Percentiles rank a stretch among this genome's conserved stretches.
Conservation (phyloP, 495 filamentous ascomycete genomes). For the Lasiosphaeria hispida region DNA sequence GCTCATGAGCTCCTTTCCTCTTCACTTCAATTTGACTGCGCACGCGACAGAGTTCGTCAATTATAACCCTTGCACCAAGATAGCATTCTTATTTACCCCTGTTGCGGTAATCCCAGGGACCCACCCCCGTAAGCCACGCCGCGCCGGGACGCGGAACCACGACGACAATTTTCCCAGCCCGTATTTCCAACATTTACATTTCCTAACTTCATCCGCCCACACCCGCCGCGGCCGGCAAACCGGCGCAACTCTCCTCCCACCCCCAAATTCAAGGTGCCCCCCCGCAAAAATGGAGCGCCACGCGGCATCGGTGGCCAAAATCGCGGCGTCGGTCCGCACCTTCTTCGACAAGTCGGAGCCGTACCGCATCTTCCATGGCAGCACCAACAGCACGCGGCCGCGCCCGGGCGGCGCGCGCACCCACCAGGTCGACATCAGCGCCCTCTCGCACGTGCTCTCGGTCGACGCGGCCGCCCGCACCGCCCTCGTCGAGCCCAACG, state of each 20-base stretch:
- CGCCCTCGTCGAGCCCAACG: conserved; percentile 62
- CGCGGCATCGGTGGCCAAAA: conserved; percentile 17
- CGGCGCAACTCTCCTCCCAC: background rate
- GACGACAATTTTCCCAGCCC: too few relatives aligned
- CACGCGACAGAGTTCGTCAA: too few relatives aligned
- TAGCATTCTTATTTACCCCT: too few relatives aligned
- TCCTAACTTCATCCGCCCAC: too few relatives aligned
- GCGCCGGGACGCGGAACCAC: too few relatives aligned
- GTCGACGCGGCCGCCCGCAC: conserved; percentile 40
- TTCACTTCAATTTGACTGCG: too few relatives aligned
- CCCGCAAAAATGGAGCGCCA: conserved; percentile 25
- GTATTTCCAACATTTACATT: too few relatives aligned
- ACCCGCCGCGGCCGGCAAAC: background rate
- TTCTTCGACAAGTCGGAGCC: conserved; percentile 58
- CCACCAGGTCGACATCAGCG: conserved; percentile 47
- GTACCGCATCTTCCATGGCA: conserved; percentile 77
- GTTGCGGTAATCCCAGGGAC: too few relatives aligned
- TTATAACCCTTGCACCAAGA: too few relatives aligned
- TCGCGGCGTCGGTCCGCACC: conserved; percentile 46
- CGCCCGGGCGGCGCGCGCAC: conserved; percentile 37
- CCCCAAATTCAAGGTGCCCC: background rate
- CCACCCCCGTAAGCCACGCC: too few relatives aligned
- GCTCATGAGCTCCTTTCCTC: too few relatives aligned
- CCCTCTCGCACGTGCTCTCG: conserved; percentile 33
- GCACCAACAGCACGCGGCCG: conserved; percentile 68